Conservation (phyloP, 768 basidiomycete genomes). For the Pleurotus giganteus region DNA sequence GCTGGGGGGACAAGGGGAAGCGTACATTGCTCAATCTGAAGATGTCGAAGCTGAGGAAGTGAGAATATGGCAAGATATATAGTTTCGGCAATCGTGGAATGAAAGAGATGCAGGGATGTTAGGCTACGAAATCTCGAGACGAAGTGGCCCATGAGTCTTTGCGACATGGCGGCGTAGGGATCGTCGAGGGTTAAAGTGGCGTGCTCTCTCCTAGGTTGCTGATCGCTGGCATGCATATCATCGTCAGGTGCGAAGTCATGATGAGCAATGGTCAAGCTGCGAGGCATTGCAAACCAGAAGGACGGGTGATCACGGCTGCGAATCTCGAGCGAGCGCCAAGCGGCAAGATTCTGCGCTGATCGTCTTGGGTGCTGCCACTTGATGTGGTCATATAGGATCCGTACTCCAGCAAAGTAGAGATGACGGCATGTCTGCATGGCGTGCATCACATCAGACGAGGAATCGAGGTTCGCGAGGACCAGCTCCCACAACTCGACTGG, state of each 20-base stretch:
- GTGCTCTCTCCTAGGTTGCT: neutral
- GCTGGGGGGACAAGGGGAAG: neutral
- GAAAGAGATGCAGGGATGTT: neutral
- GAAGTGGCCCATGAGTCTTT: neutral
- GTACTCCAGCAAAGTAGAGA: constrained; percentile 5
- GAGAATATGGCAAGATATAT: neutral
- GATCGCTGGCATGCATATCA: neutral
- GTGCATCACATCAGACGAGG: constrained; percentile 1
- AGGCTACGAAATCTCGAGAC: neutral
- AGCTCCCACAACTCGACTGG: constrained; percentile 3
- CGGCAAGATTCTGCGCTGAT: constrained; percentile 1
- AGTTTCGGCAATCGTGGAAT: neutral
- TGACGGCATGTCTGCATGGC: constrained; percentile 2
- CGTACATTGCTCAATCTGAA: constrained; percentile 1
- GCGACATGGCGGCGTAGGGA: neutral
- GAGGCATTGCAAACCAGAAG: neutral
- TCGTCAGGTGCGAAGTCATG: neutral
- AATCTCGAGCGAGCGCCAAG: neutral
- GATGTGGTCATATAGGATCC: constrained; percentile 4
- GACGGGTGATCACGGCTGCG: neutral
- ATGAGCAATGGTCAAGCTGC: constrained; percentile 4
- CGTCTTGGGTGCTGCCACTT: constrained; percentile 1
- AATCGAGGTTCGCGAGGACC: neutral
- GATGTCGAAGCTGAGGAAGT: neutral
- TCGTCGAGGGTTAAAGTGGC: neutral